These are phyloP conservation scores for Penicillium paneum DNA, from an alignment of 2,329 filamentous ascomycete species.

Conservation along the genomic window DNA sequence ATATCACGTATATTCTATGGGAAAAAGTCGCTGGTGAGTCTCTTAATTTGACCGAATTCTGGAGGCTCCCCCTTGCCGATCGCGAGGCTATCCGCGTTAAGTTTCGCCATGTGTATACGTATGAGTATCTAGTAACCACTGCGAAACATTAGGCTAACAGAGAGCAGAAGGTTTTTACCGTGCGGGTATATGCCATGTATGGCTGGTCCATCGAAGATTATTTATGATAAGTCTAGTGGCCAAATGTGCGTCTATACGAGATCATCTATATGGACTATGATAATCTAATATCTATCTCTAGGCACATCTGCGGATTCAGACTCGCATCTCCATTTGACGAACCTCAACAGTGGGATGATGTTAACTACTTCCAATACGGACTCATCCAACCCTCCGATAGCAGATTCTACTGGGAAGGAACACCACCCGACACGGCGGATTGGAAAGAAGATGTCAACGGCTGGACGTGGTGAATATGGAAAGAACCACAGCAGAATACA, in stretches of 20 bases:
- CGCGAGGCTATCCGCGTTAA: conserved; percentile 4
- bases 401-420: conserved; percentile 1
- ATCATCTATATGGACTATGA: not conserved
- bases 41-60: conserved; percentile 3
- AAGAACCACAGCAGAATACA: not conserved
- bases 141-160: not conserved
- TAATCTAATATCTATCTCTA: conserved; percentile 1
- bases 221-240: conserved; percentile 2
- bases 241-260: conserved; percentile 1
- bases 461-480: conserved; percentile 5
- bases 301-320: conserved; percentile 5
- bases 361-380: conserved; percentile 1
- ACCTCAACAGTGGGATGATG: conserved; percentile 2
- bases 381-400: not conserved
- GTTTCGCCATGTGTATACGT: conserved; percentile 5
- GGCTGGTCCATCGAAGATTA: conserved; percentile 4
- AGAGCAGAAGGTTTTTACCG: not conserved
- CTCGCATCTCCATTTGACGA: not conserved
- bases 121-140: not conserved
- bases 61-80: conserved; percentile 3
- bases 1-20: conserved; percentile 4
- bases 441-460: not conserved
- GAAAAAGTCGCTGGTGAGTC: conserved; percentile 3
- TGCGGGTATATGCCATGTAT: conserved; percentile 5
- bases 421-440: conserved; percentile 1